Base-by-base conservation (phyloP, 1,284 basidiomycete species). In the Heimioporus retisporus region DNA sequence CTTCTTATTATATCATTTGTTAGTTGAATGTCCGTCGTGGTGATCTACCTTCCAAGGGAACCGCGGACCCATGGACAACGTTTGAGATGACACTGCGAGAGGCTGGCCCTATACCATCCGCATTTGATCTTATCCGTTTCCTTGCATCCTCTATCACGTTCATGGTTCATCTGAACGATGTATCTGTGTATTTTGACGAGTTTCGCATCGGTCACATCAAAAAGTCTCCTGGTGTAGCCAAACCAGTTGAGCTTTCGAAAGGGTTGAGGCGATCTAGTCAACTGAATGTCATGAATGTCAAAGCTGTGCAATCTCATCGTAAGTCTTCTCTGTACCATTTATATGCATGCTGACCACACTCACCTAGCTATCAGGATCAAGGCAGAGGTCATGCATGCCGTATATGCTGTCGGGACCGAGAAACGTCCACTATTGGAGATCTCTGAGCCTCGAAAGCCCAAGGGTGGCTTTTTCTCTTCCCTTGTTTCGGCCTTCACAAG, bases 71-170 rank as follows among this genome's bases (percentile, higher is more conserved):
- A 16, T 98, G 96, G 96, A 98, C 97, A 6, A 88, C 92, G 0
- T 98, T 99, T 79, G 89, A 95, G 68, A 97, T 99, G 94, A 84
- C 86, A 4, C 85, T 99, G 2, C 89, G 98, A 51, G 95, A 98
- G 76, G 90, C 94, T 3, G 84, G 87, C 0, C 90, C 95, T 0
- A 92, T 98, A 58, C 96, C 97, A 15, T 86, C 88, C 5, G 86
- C 93, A 0, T 93, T 97, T 66, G 95, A 97, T 72, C 91, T 98
- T 69, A 90, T 93, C 44, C 90, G 95, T 46, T 99, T 99, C 79
- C 86, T 99, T 21, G 88, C 93, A 23, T 97, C 96, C 2, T 96
- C 95, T 1, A 91, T 99, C 65, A 97, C 96, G 0, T 99, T 99
- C 81, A 99, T 99, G 90, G 86, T 88, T 21, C 87, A 92, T 66